These are phyloP conservation scores for Plicaturopsis crispa DNA, from an alignment of 768 basidiomycete genomes.

Conservation along the genomic window DNA sequence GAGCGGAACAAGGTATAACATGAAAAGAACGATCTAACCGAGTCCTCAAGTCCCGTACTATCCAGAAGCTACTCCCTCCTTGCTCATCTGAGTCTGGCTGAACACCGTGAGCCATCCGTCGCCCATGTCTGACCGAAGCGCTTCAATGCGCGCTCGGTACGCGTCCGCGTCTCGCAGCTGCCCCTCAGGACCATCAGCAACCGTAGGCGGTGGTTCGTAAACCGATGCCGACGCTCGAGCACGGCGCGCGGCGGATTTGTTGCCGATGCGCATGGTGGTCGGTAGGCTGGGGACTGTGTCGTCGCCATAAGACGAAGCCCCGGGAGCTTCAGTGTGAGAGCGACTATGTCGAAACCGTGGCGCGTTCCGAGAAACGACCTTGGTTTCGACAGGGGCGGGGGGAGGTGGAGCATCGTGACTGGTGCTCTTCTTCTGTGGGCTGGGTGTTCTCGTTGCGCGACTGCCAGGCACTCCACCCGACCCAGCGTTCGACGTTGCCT, in stretches of 20 bases:
- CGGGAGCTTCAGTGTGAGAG: conserved; percentile 39
- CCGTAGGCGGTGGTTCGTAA: conserved; percentile 43
- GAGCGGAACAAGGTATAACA: too few relatives aligned
- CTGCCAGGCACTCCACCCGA: conserved; percentile 8
- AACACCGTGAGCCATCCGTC: conserved; percentile 86
- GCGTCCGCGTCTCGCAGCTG: conserved; percentile 52
- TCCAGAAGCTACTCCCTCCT: neutral
- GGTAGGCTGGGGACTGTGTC: conserved; percentile 10
- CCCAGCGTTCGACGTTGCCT: conserved; percentile 8
- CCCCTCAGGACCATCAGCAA: conserved; percentile 15
- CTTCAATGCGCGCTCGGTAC: conserved; percentile 74
- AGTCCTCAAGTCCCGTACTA: too few relatives aligned
- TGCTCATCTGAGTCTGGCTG: conserved; percentile 45
- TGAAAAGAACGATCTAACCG: too few relatives aligned
- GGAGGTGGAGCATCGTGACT: conserved; percentile 6
- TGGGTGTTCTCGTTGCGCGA: conserved; percentile 4
- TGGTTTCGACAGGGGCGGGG: conserved; percentile 3
- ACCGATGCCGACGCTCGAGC: conserved; percentile 52
- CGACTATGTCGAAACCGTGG: conserved; percentile 38
- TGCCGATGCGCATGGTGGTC: conserved; percentile 17
- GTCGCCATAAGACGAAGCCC: conserved; percentile 13
- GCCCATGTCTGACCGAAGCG: conserved; percentile 80
- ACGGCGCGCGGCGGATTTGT: conserved; percentile 37
- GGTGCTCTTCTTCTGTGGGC: conserved; percentile 7
- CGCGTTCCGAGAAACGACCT: conserved; percentile 2